A percentile compares a stretch with the other conserved stretches of the same genome.
These are phyloP conservation scores for Candida argentea DNA, from an alignment of 805 yeast genomes.

Conservation along the genomic window DNA sequence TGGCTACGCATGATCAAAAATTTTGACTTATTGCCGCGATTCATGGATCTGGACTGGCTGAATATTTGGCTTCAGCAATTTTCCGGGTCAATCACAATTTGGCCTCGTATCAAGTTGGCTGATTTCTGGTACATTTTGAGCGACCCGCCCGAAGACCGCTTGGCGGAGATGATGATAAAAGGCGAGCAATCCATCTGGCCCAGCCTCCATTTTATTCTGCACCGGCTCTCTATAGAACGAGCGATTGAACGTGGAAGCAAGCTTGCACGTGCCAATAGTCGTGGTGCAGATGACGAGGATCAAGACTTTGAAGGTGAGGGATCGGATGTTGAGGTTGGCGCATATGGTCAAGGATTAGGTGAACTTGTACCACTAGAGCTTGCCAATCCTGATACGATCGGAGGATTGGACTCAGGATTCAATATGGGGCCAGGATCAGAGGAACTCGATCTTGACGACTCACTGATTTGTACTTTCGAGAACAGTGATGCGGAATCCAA, in stretches of 20 bases:
- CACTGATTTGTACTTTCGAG: not conserved
- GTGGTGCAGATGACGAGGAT: constrained; percentile 7
- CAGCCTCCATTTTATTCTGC: constrained; percentile 51
- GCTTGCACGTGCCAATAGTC: constrained; percentile 7
- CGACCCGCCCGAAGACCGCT: constrained; percentile 55
- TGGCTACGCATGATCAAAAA: constrained; percentile 62
- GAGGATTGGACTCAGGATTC: not conserved
- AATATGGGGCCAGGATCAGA: not conserved
- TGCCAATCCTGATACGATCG: not conserved
- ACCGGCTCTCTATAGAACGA: constrained; percentile 56
- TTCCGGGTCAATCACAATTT: constrained; percentile 65
- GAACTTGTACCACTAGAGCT: not conserved
- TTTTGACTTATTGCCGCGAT: constrained; percentile 56
- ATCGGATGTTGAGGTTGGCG: constrained; percentile 1
- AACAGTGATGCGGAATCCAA: constrained; percentile 1
- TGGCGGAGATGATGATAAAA: constrained; percentile 43
- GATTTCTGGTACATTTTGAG: constrained; percentile 58
- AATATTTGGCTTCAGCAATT: constrained; percentile 65
- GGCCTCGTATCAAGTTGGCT: constrained; percentile 52
- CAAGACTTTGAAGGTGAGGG: constrained; percentile 3
- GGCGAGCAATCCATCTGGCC: constrained; percentile 66
- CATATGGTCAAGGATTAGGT: constrained; percentile 1
- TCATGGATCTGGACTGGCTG: constrained; percentile 74
- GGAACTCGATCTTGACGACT: not conserved
- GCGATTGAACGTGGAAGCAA: constrained; percentile 45